Conservation (phyloP, 2,329 filamentous ascomycete genomes). For the Aureobasidium subglaciale region DNA sequence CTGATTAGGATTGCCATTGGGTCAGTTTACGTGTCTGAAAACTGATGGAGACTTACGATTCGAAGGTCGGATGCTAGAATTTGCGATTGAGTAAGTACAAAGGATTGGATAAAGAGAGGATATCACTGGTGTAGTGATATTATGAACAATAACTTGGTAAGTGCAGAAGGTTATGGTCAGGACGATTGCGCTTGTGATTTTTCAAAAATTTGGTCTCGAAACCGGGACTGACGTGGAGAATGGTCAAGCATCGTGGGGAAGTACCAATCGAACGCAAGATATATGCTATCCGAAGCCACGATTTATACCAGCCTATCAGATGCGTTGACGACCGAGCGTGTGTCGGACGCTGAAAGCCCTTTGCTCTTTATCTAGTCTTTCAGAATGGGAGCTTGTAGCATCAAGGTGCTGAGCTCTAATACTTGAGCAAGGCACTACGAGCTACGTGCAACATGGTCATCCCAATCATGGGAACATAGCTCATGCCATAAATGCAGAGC, state of each 20-base stretch:
- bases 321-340: not conserved
- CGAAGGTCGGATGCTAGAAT: not conserved
- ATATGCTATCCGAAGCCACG: not conserved
- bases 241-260: slow-evolving; percentile 4
- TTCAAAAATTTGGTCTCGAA: not conserved
- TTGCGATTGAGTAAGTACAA: too few relatives aligned
- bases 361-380: not conserved
- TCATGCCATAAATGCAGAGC: too few relatives aligned
- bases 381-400: not conserved
- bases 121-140: too few relatives aligned
- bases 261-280: not conserved
- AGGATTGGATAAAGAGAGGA: too few relatives aligned
- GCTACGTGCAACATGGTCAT: not conserved
- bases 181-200: not conserved
- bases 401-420: not conserved
- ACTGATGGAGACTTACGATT: not conserved
- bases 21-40: not conserved
- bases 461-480: too few relatives aligned
- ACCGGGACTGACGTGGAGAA: not conserved
- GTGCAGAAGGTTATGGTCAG: too few relatives aligned
- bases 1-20: not conserved
- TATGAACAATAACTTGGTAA: too few relatives aligned
- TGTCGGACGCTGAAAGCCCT: not conserved
- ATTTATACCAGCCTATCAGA: not conserved
- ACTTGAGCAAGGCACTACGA: not conserved